These are phyloP conservation scores for Daldinia sp. DNA, from an alignment of 2,329 filamentous ascomycete species.

Conservation along the genomic window DNA sequence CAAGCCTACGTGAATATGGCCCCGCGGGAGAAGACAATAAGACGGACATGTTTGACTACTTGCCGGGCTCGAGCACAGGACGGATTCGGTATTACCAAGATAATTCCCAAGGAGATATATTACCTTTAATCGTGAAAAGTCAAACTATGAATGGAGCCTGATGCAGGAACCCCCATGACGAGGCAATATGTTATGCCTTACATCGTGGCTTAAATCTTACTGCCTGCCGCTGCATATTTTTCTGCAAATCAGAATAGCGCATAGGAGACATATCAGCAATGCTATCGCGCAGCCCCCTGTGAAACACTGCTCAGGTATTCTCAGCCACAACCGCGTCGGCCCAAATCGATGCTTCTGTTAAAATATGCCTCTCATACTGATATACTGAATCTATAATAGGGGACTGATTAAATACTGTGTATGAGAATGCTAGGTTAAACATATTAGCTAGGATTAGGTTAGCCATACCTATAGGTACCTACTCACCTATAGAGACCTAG, in stretches of 20 bases:
- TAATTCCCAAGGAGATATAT: not conserved
- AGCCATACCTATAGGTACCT: too few species aligned
- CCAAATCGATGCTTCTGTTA: not conserved
- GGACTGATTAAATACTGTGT: too few species aligned
- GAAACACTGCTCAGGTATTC: not conserved
- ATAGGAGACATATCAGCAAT: not conserved
- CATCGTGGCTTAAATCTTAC: not conserved
- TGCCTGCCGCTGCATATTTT: not conserved
- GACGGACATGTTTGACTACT: not conserved
- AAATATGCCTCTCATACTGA: not conserved
- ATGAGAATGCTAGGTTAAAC: too few species aligned
- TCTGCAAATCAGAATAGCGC: not conserved
- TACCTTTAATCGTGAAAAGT: not conserved
- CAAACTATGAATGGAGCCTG: not conserved
- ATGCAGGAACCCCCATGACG: not conserved
- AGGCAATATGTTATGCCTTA: not conserved
- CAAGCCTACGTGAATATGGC: not conserved
- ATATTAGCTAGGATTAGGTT: too few species aligned
- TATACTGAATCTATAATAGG: too few species aligned
- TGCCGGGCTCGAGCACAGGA: not conserved
- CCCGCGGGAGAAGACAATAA: not conserved
- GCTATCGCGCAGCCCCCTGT: not conserved
- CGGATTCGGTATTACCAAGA: not conserved
- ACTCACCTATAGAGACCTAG: too few species aligned
- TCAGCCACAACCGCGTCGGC: not conserved